Evolutionary conservation across 768 basidiomycete genomes (phyloP), one percentile per base, ranked within the genome.

Genomic region (Fomitopsis pulvina): DNA sequence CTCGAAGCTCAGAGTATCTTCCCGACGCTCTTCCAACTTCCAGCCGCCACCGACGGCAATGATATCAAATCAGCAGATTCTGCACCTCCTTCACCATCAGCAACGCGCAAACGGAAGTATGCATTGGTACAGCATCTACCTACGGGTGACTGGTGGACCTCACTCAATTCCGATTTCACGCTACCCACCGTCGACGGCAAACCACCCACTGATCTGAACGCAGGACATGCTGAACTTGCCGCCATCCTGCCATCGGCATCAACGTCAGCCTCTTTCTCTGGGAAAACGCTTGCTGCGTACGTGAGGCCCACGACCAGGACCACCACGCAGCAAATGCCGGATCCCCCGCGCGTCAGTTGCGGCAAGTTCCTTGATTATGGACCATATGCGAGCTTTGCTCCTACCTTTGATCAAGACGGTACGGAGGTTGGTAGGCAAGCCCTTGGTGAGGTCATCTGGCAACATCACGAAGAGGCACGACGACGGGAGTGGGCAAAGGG

Each of bases 281-380:
- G 51, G 34, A 69, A 76, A 18, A 82, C 78, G 4, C 70, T 91
- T 20, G 80, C 71, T n/a, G 74, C 80, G 14, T 85, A 85, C 47
- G 69, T 72, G 45, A 64, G 71, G 32, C 67, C 20, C 37, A 48
- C 18, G 24, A 6, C 38, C 20, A 12, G 30, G 16, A 5, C 38
- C 3, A 22, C 34, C 24, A 14, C 34, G 21, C 45, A 9, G 66
- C 70, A 55, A 30, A 64, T 74, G 21, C 75, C 76, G 1, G 64
- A 71, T 0, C 70, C 79, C 14, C 78, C 85, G 38, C 73, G 72
- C 22, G 64, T 89, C 30, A 76, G 79, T 39, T 73, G 80, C 24
- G 87, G 85, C 47, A 65, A 73, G 0, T 91, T 91, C 61, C 70
- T 92, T 6, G 85, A 92, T 64, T 92, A 92, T 59, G 90, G 89